Conservation (phyloP, 2,329 filamentous ascomycete genomes). For the Aspergillus calidoustus region DNA sequence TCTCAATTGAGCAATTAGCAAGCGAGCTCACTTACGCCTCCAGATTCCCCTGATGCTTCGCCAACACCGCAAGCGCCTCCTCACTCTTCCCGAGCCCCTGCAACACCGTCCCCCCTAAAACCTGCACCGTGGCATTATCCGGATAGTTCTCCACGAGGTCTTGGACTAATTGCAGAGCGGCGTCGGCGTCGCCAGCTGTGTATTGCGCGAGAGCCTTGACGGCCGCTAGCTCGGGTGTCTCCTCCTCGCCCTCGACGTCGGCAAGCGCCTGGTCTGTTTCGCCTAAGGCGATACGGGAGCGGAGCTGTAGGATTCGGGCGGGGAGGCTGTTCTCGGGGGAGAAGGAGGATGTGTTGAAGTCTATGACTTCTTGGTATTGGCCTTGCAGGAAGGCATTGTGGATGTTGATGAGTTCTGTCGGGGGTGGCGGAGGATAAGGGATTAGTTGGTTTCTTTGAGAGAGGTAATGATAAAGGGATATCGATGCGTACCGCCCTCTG, state of each 20-base stretch:
- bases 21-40: constrained; percentile 64
- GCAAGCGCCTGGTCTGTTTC: constrained; percentile 74
- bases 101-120: constrained; percentile 79
- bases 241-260: constrained; percentile 66
- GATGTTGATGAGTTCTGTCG: constrained; percentile 67
- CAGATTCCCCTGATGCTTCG: constrained; percentile 80
- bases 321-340: constrained; percentile 77
- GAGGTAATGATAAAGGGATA: neutral
- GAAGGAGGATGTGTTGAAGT: constrained; percentile 81
- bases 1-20: neutral
- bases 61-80: constrained; percentile 78
- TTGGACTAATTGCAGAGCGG: constrained; percentile 67
- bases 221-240: constrained; percentile 75
- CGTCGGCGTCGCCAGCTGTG: constrained; percentile 61
- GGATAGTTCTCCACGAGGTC: constrained; percentile 68
- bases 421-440: constrained; percentile 23
- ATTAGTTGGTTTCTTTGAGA: constrained; percentile 4
- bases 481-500: constrained; percentile 60
- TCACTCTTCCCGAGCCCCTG: constrained; percentile 81
- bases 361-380: constrained; percentile 83
- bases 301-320: constrained; percentile 76
- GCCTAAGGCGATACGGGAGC: constrained; percentile 81
- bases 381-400: constrained; percentile 72
- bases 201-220: constrained; percentile 76
- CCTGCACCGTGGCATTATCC: constrained; percentile 80